Evolutionary conservation across 148 eudicot genomes (phyloP).

Genomic region (Drosera capensis): DNA sequence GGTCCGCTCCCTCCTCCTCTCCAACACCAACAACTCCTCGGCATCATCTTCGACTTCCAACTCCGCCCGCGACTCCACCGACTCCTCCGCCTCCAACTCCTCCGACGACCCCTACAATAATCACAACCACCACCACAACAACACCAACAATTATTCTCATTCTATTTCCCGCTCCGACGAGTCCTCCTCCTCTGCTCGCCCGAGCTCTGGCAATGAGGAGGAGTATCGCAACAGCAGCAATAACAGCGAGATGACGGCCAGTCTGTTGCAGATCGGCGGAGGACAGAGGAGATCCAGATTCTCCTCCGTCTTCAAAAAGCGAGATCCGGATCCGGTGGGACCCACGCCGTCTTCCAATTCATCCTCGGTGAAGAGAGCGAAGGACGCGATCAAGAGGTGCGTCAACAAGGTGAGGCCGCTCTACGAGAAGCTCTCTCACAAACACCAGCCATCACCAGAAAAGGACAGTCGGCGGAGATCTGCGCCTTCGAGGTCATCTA

Average conservation of each 20-base stretch:
- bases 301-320: slow-evolving; percentile 49
- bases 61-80: slow-evolving; percentile 26
- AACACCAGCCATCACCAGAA: slow-evolving; percentile 8
- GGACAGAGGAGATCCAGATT: too few relatives aligned
- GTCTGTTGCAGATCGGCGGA: slow-evolving; percentile 47
- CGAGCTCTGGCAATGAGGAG: slow-evolving; percentile 9
- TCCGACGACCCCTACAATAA: slow-evolving; percentile 43
- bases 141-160: slow-evolving; percentile 1
- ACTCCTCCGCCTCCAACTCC: slow-evolving; percentile 65
- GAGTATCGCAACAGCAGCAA: not conserved
- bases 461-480: slow-evolving; percentile 1
- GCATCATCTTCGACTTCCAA: slow-evolving; percentile 30
- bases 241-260: slow-evolving; percentile 8
- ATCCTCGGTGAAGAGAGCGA: slow-evolving; percentile 32
- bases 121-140: slow-evolving; percentile 4
- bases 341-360: not conserved
- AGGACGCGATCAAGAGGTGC: slow-evolving; percentile 61
- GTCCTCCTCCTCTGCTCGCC: slow-evolving; percentile 42
- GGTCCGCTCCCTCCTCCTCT: slow-evolving; percentile 51
- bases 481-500: not conserved
- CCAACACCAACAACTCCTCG: slow-evolving; percentile 48
- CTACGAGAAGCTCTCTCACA: slow-evolving; percentile 56
- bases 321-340: not conserved
- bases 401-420: slow-evolving; percentile 70
- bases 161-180: slow-evolving; percentile 31